Conservation (phyloP, 306 rosid species). For the Trifolium subterraneum region DNA sequence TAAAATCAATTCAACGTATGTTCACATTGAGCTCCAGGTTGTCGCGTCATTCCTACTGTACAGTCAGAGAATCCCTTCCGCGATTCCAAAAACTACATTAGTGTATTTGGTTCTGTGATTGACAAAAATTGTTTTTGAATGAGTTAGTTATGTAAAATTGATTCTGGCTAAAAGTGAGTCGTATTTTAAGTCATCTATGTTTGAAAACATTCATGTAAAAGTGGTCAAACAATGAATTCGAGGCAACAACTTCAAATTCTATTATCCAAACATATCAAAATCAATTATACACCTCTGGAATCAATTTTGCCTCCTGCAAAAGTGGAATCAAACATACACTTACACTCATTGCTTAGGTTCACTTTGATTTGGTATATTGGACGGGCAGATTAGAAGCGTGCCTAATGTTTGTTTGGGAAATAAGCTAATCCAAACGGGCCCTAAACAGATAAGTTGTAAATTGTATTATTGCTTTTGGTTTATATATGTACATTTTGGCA, state of each 20-base stretch:
- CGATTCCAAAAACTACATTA: no score
- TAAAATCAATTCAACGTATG: no score
- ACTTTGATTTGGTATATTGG: constrained; percentile 32
- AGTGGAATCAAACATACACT: not conserved
- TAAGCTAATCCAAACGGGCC: no score
- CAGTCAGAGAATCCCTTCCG: no score
- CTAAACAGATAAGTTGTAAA: not conserved
- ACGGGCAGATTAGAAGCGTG: not conserved
- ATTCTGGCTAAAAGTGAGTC: not conserved
- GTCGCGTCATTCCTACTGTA: no score
- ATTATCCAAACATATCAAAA: not conserved
- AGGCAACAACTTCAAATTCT: not conserved
- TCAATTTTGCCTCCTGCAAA: not conserved
- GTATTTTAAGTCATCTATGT: no score
- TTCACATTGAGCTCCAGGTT: no score
- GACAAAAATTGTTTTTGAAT: no score
- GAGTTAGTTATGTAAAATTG: not conserved
- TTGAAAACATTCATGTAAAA: no score
- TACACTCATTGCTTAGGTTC: constrained; percentile 6
- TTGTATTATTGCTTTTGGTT: not conserved
- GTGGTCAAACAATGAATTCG: no score
- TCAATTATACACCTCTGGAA: not conserved
- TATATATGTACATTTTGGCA: no score
- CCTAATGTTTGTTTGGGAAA: constrained; percentile 16
- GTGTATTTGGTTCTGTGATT: no score